These are phyloP conservation scores for Tetrapyrgos nigripes DNA, from an alignment of 1,284 basidiomycete species.

Conservation along the genomic window DNA sequence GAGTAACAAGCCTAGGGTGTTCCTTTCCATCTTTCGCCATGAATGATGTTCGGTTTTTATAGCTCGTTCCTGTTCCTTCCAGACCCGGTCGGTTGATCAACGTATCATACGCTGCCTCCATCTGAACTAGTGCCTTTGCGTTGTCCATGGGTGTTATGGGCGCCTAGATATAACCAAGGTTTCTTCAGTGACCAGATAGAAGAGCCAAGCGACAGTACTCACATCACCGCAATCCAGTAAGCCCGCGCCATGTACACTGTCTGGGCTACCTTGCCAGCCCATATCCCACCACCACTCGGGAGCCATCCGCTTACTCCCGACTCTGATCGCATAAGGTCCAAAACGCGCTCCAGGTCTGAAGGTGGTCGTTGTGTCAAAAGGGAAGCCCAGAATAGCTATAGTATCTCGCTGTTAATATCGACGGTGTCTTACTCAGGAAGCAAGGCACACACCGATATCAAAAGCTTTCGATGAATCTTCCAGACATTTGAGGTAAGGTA, in stretches of 20 bases:
- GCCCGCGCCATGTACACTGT: conserved; percentile 44
- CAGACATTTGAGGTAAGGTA: conserved; percentile 61
- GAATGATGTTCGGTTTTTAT: conserved; percentile 24
- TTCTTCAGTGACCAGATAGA: not conserved
- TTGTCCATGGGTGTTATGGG: conserved; percentile 65
- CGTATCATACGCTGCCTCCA: conserved; percentile 65
- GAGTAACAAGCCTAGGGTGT: conserved; percentile 64
- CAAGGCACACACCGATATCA: too few relatives aligned
- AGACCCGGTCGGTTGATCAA: conserved; percentile 55
- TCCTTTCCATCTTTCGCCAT: conserved; percentile 57
- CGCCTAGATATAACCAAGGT: conserved; percentile 37
- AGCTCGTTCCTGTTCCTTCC: conserved; percentile 30
- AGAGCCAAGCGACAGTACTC: conserved; percentile 17
- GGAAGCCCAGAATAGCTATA: conserved; percentile 45
- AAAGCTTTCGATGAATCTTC: conserved; percentile 53
- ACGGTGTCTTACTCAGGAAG: too few relatives aligned
- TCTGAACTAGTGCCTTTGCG: conserved; percentile 64
- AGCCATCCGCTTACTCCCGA: conserved; percentile 53
- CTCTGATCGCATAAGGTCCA: conserved; percentile 68
- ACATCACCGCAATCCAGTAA: conserved; percentile 75
- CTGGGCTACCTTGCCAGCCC: conserved; percentile 60
- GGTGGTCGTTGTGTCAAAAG: conserved; percentile 61
- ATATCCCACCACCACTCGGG: conserved; percentile 54
- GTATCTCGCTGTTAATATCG: not conserved
- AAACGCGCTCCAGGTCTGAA: conserved; percentile 73